Evolutionary conservation across 2,329 filamentous ascomycete species (phyloP).

Genomic region (Metarhizium brunneum): DNA sequence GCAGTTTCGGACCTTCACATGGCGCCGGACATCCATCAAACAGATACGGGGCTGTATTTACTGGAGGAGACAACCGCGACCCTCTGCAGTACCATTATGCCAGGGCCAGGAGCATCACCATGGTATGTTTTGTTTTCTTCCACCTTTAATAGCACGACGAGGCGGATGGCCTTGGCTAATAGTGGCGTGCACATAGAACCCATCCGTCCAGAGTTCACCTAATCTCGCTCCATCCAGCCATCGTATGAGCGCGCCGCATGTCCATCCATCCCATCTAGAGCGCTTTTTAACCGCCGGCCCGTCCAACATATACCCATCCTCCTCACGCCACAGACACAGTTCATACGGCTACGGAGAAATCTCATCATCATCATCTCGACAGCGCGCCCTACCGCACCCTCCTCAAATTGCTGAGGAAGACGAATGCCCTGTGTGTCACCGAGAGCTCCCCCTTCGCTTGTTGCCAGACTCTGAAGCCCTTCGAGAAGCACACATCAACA

Average conservation of each 20-base stretch:
- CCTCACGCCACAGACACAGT: slow-evolving; percentile 22
- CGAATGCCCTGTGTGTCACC: slow-evolving; percentile 69
- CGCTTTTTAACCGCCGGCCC: slow-evolving; percentile 21
- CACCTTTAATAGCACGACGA: too few species aligned
- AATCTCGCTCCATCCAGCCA: slow-evolving; percentile 16
- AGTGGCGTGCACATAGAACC: slow-evolving; percentile 4
- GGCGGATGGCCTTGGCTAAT: background rate
- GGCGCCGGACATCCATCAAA: slow-evolving; percentile 18
- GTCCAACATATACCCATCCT: slow-evolving; percentile 10
- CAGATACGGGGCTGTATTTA: slow-evolving; percentile 28
- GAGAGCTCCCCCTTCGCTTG: slow-evolving; percentile 52
- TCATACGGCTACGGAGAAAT: slow-evolving; percentile 15
- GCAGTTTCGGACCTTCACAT: slow-evolving; percentile 27
- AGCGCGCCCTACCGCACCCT: slow-evolving; percentile 31
- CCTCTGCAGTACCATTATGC: slow-evolving; percentile 22
- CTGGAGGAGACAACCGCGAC: slow-evolving; percentile 22
- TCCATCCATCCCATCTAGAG: slow-evolving; percentile 23
- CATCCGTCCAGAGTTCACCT: slow-evolving; percentile 11
- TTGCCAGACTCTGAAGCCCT: slow-evolving; percentile 44
- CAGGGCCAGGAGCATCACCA: slow-evolving; percentile 36
- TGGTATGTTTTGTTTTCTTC: slow-evolving; percentile 30
- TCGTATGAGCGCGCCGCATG: slow-evolving; percentile 20
- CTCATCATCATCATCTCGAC: slow-evolving; percentile 27
- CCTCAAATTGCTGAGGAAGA: slow-evolving; percentile 60
- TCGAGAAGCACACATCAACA: slow-evolving; percentile 48